Base-by-base conservation (phyloP, 768 basidiomycete species). In the Suillus fuscotomentosus region DNA sequence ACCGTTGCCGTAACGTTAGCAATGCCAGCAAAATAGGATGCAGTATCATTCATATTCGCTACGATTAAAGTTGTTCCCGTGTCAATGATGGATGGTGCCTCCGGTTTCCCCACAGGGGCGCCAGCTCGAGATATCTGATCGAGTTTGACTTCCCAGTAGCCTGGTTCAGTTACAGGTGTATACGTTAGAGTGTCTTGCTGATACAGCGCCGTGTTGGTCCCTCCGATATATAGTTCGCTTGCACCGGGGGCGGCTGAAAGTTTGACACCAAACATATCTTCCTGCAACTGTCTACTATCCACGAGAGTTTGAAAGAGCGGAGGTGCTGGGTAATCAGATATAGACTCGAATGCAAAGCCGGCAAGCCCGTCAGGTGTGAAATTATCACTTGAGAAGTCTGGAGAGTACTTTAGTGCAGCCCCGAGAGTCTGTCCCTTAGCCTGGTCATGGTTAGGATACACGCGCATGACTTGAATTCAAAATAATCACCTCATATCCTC, bases 171-270 rank as follows among this genome's bases (percentile, higher is more conserved):
- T 3, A 82, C 74, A 3, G 69, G 60, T 39, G 71, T 47, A 36
- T 79, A 81, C 15, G 80, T 80, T 68, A 86, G 73, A 10, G 66
- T 69, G 70, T 86, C 73, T 10, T 72, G 72, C 55, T 84, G 85
- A 62, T 84, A 86, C 38, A 87, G 71, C 13, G 69, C 66, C 5
- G 68, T 67, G 71, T 90, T 79, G 5, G 79, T 77, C 39, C 86
- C 88, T 36, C 88, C 88, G 56, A 90, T 70, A 65, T 79, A 82
- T 15, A 90, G 79, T 71, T 86, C 84, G n/a, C 83, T 79, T 27
- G 76, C 79, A 13, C 72, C 70, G 20, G 74, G 34, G 13, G 80
- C 69, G 4, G 74, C 68, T 42, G 79, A 76, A 51, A 87, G 75
- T 65, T 83, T 82, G 68, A 88, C 80, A 31, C 80, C 78, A 66